Base-by-base conservation (phyloP, 2,329 filamentous ascomycete species). In the Claviceps arundinis region DNA sequence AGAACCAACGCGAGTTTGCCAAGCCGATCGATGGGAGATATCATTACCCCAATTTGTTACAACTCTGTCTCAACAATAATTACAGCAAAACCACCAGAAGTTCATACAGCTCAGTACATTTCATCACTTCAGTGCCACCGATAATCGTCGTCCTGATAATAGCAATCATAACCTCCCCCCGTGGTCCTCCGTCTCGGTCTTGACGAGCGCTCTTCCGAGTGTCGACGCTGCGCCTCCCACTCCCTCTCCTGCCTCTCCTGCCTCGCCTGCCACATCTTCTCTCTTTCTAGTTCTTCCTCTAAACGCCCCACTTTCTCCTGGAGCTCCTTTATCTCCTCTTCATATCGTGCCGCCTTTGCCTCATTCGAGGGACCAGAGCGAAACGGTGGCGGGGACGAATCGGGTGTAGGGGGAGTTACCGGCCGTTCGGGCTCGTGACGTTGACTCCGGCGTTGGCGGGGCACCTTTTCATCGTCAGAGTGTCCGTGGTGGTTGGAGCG, bases 1-100 rank as follows among this genome's bases (percentile, higher is more conserved):
- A 63, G 63, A 51, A 68, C 69, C 51, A 75, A 75, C 50, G 64
- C 64, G 65, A 67, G 52, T 75, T 75, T 50, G 62, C 66, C 52
- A 64, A 58, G 54, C 9, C 30, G 30, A 34, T 34, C 30, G 30
- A 11, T 3, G 4, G 8, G 9, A 34, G 9, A 34, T 34, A 34
- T 34, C 9, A 34, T 34, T 34, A 34, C 9, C 9, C 30, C 30
- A 34, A 34, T 11, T 34, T 9, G 11, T 11, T 34, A 9, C 9
- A 11, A 34, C 30, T 11, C 30, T 30, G 30, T 34, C 9, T 11
- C 30, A 34, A 11, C 2, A 34, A 34, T 34, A 34, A 3, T 11
- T 34, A 4, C 30, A 34, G 30, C 30, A 34, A 2, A 11, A 34
- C 9, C 9, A 11, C 9, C 30, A 24, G 22, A 24, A 24, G 4